Evolutionary conservation across 306 rosid species (phyloP).

Genomic region (Prunus mira): DNA sequence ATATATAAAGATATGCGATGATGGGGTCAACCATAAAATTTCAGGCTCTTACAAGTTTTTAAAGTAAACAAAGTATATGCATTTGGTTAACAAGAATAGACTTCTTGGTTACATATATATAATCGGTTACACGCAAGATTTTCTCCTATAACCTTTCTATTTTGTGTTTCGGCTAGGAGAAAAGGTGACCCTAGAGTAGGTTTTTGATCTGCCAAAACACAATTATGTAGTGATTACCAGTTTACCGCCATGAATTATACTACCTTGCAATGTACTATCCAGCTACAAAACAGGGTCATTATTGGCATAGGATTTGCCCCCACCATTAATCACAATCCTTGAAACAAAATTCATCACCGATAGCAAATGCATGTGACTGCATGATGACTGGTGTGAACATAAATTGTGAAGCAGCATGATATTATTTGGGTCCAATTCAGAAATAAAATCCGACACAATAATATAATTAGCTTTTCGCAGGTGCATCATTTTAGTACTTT

Average conservation of each 20-base stretch:
- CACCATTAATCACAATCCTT: background rate
- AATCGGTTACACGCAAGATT: no score
- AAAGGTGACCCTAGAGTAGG: background rate
- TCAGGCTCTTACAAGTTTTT: no score
- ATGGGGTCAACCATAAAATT: no score
- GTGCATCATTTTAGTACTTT: slow-evolving; percentile 44
- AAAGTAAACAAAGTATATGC: no score
- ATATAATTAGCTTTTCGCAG: slow-evolving; percentile 31
- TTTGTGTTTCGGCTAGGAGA: no score
- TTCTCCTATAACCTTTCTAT: no score
- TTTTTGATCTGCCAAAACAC: background rate
- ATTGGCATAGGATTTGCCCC: slow-evolving; percentile 17
- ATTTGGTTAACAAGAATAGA: no score
- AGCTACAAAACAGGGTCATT: background rate
- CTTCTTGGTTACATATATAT: no score
- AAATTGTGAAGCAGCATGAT: slow-evolving; percentile 45
- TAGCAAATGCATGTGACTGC: slow-evolving; percentile 13
- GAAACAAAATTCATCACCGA: slow-evolving; percentile 11
- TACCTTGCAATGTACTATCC: background rate
- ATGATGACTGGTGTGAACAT: slow-evolving; percentile 42
- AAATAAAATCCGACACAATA: slow-evolving; percentile 43
- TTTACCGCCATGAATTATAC: background rate
- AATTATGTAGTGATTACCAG: background rate
- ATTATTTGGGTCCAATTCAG: slow-evolving; percentile 35
- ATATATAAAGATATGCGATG: no score